These are phyloP conservation scores for Mayamaea pseudoterrestris DNA, from an alignment of 108 stramenopile genomes.

Conservation along the genomic window DNA sequence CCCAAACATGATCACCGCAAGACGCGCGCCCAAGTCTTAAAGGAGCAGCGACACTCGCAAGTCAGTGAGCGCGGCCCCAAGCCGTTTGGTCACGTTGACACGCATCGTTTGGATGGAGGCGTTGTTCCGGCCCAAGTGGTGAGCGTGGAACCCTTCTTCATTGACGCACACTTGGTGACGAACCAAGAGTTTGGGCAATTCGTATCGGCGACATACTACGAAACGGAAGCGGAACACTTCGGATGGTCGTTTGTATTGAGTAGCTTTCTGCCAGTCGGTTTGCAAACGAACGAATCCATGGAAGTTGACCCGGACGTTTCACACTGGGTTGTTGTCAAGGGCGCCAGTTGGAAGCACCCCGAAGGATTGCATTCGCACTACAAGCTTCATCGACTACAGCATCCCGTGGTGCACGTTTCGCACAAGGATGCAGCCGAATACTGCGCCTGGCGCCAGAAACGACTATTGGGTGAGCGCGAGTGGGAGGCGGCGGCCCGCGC, in stretches of 20 bases:
- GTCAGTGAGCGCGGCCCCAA: slow-evolving; percentile 40
- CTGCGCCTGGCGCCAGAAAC: slow-evolving; percentile 83
- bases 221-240: slow-evolving; percentile 91
- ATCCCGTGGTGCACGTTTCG: slow-evolving; percentile 87
- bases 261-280: slow-evolving; percentile 36
- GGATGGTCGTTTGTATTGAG: slow-evolving; percentile 90
- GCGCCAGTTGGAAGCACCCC: slow-evolving; percentile 86
- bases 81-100: slow-evolving; percentile 62
- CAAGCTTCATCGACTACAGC: slow-evolving; percentile 70
- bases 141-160: slow-evolving; percentile 71
- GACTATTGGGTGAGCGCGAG: slow-evolving; percentile 83
- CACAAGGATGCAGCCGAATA: slow-evolving; percentile 92
- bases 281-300: slow-evolving; percentile 7
- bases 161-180: slow-evolving; percentile 67
- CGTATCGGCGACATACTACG: slow-evolving; percentile 78
- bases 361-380: slow-evolving; percentile 78
- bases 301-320: slow-evolving; percentile 71
- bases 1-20: neutral
- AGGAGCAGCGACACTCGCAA: slow-evolving; percentile 43
- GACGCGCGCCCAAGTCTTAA: slow-evolving; percentile 37
- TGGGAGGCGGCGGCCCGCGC: slow-evolving; percentile 89
- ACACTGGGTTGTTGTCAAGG: slow-evolving; percentile 85
- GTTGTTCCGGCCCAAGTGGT: slow-evolving; percentile 65
- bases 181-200: slow-evolving; percentile 88
- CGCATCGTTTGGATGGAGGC: slow-evolving; percentile 70